A percentile compares a stretch with the other conserved stretches of the same genome.
Evolutionary conservation across 805 yeast species (phyloP).

Genomic region (Candida sanyiensis): DNA sequence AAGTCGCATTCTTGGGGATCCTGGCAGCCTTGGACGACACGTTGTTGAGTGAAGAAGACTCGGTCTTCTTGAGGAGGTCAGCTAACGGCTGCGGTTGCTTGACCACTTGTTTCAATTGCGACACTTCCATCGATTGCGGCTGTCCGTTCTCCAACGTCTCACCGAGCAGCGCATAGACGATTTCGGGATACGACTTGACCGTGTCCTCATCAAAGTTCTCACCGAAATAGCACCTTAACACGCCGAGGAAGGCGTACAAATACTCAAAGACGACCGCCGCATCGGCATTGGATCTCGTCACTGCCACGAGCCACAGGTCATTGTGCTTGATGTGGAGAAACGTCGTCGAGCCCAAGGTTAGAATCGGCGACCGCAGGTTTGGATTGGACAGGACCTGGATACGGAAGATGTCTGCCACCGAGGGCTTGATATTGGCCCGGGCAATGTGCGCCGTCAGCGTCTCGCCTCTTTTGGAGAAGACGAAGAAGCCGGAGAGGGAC

Average conservation of each 20-base stretch:
- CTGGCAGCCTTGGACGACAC: background rate
- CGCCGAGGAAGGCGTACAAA: constrained; percentile 51
- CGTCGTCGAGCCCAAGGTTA: constrained; percentile 90
- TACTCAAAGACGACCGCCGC: constrained; percentile 77
- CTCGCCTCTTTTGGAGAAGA: constrained; percentile 79
- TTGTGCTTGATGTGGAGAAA: constrained; percentile 68
- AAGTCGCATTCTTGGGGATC: constrained; percentile 7
- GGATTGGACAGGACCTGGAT: constrained; percentile 78
- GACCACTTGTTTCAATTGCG: constrained; percentile 33
- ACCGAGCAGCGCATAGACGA: constrained; percentile 72
- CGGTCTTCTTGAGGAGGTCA: constrained; percentile 4
- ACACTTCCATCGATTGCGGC: constrained; percentile 59
- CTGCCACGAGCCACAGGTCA: constrained; percentile 76
- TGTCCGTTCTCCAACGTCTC: constrained; percentile 74
- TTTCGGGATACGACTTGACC: constrained; percentile 59
- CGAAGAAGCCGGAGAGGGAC: constrained; percentile 38
- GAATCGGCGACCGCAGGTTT: constrained; percentile 58
- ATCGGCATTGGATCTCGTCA: constrained; percentile 85
- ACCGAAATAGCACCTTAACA: constrained; percentile 41
- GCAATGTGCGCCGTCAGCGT: constrained; percentile 69
- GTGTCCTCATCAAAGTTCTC: constrained; percentile 34
- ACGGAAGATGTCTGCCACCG: constrained; percentile 83
- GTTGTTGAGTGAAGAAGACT: background rate
- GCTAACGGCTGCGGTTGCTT: constrained; percentile 13
- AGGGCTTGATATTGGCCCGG: constrained; percentile 69